These are phyloP conservation scores for Suhomyces sp. DNA, from an alignment of 805 yeast species.

Conservation along the genomic window DNA sequence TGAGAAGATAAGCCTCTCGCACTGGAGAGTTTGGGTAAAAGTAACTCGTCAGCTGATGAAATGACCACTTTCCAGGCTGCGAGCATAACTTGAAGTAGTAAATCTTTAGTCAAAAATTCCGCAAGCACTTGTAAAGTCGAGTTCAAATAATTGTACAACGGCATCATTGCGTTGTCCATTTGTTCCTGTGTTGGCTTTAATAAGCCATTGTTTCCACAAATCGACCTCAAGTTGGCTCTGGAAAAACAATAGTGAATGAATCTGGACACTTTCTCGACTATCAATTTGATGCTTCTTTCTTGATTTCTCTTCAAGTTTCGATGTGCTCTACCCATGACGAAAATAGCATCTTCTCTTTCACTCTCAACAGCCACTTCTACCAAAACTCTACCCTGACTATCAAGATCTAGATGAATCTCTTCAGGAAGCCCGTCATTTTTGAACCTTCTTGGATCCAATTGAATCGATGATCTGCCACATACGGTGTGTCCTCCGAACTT, in stretches of 20 bases:
- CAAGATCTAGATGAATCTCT: slow-evolving; percentile 56
- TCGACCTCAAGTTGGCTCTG: slow-evolving; percentile 50
- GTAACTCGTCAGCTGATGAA: slow-evolving; percentile 61
- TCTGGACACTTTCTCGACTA: slow-evolving; percentile 71
- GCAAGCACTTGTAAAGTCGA: slow-evolving; percentile 66
- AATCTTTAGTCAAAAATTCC: slow-evolving; percentile 49
- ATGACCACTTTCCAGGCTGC: slow-evolving; percentile 80
- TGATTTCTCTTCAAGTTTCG: slow-evolving; percentile 61
- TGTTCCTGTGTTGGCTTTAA: slow-evolving; percentile 43
- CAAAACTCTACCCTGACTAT: slow-evolving; percentile 64
- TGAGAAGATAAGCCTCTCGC: slow-evolving; percentile 29
- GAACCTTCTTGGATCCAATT: slow-evolving; percentile 60
- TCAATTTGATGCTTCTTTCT: slow-evolving; percentile 62
- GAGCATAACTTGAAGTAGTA: slow-evolving; percentile 63
- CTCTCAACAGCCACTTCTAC: slow-evolving; percentile 73
- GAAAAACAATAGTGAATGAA: slow-evolving; percentile 61
- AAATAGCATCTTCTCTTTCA: slow-evolving; percentile 77
- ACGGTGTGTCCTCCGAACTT: slow-evolving; percentile 53
- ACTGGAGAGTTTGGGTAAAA: slow-evolving; percentile 68
- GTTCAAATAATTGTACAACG: slow-evolving; percentile 72
- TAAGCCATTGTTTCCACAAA: slow-evolving; percentile 52
- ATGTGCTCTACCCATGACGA: slow-evolving; percentile 73
- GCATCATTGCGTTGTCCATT: slow-evolving; percentile 64
- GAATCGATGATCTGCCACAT: slow-evolving; percentile 61
- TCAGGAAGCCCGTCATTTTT: slow-evolving; percentile 68